phyloP scores from a whole-genome alignment of 1,284 basidiomycete genomes.

The Vanrija sp. region DNA sequence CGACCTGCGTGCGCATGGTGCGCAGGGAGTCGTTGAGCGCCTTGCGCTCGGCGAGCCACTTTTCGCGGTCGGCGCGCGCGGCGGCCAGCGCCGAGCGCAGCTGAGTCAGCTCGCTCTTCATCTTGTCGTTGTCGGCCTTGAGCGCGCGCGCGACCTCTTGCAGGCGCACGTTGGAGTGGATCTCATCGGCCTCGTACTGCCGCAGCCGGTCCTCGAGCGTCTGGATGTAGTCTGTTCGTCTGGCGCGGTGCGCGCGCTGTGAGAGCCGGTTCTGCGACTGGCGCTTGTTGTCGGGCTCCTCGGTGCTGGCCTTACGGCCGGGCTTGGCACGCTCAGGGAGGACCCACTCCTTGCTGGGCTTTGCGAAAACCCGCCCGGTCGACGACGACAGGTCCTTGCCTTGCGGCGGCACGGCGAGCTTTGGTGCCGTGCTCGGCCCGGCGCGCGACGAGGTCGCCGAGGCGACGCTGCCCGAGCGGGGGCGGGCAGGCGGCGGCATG shows the following conservation, averaged over 20 bases:
- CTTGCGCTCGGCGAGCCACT: slow-evolving; percentile 11
- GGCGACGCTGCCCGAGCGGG: neutral
- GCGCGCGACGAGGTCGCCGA: neutral
- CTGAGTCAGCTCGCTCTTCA: slow-evolving; percentile 52
- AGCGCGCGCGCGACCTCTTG: slow-evolving; percentile 79
- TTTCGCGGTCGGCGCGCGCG: slow-evolving; percentile 56
- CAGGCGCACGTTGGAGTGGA: slow-evolving; percentile 79
- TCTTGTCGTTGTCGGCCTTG: slow-evolving; percentile 71
- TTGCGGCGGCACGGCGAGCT: slow-evolving; percentile 3
- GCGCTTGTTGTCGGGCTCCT: slow-evolving; percentile 50
- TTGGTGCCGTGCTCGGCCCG: neutral
- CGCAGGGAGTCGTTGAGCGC: slow-evolving; percentile 5
- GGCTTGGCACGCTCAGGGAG: slow-evolving; percentile 85
- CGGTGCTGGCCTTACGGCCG: slow-evolving; percentile 80
- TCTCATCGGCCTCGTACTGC: slow-evolving; percentile 82
- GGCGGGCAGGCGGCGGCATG: neutral
- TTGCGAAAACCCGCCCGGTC: slow-evolving; percentile 47
- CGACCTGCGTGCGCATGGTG: slow-evolving; percentile 6
- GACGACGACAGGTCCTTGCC: slow-evolving; percentile 47
- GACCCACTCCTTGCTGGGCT: slow-evolving; percentile 80
- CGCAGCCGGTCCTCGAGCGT: slow-evolving; percentile 82
- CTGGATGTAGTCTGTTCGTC: slow-evolving; percentile 83
- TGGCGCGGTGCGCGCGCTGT: slow-evolving; percentile 84
- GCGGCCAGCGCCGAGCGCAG: slow-evolving; percentile 62
- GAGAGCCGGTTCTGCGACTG: slow-evolving; percentile 62